Base-by-base conservation (phyloP, 2,329 filamentous ascomycete genomes). In the Monosporascus sp. region DNA sequence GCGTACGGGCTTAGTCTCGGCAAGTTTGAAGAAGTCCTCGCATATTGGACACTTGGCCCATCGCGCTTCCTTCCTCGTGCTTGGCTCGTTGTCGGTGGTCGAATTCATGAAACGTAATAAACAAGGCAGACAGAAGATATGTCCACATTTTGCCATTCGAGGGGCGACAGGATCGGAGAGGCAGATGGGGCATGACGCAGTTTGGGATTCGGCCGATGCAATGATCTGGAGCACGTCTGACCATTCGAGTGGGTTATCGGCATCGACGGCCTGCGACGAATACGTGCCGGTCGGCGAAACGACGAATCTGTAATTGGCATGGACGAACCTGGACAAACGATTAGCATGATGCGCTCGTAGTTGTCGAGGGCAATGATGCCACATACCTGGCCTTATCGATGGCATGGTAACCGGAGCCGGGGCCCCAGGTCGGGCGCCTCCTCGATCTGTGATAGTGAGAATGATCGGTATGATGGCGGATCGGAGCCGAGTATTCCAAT, bases 21-120 rank as follows among this genome's bases (percentile, higher is more conserved):
- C 87, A n/a, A 92, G 80, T 67, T 94, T 96, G n/a, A 99, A 84
- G 48, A 83, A 86, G 69, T 99, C 94, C 75, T 90, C 94, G 69
- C 94, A 99, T 36, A 99, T 92, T 0, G 94, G 93, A 62, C 94
- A 99, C 69, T 96, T 96, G 75, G 96, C 96, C 83, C 90, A 97
- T 52, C 88, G 81, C 31, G 87, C 77, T 63, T 83, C 86, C 72
- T 87, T 92, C 57, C 87, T 85, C 9, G 82, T 75, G 54, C 79
- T 80, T 8, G 74, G 72, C 36, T 88, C 87, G n/a, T 89, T 86
- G 53, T 88, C 87, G 24, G 81, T 83, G 14, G 82, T 84, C 7
- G 91, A 89, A 63, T 96, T 90, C 91, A 99, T 97, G 69, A 95
- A 99, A 49, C 94, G 87, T 58, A 97, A 90, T 56, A 97, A 73